Evolutionary conservation across 768 basidiomycete species (phyloP), one percentile per base, ranked within the genome.

Genomic region (Galerina sulciceps): DNA sequence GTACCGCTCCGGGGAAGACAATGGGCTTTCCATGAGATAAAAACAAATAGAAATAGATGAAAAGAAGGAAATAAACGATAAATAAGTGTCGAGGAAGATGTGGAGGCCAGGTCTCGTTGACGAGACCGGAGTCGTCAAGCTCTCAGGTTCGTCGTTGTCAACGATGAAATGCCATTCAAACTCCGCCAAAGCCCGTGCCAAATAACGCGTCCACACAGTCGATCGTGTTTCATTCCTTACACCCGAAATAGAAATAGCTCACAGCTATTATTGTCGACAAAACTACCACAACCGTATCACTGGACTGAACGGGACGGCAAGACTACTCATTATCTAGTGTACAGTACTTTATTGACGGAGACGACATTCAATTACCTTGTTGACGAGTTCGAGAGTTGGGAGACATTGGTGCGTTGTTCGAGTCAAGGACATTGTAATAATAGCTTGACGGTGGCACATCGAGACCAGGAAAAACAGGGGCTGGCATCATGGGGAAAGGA

Each of bases 131-230:
- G 23, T 15, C 54, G 47, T 36, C 37, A 6, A 49, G 37, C 46
- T 42, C 41, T 49, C 43, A 56, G 37, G 50, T 23, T 36, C 42
- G 40, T 36, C 14, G 54, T 61, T 46, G 52, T 47, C 53, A 59
- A 63, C 58, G 50, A 35, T 37, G 37, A 36, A 52, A 22, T 22
- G 26, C 8, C 18, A 23, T 64, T 65, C 43, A 52, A 59, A 65
- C 64, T 64, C 68, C 64, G 68, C 59, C 42, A 62, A 46, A 43
- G 54, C 52, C 47, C 34, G 34, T 31, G 53, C 26, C 64, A 64
- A 68, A 65, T 57, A 68, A 65, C 68, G 64, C 68, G 67, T 65
- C 64, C 53, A 60, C 46, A 54, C 44, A 41, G 42, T 23, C 46
- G 46, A 51, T 49, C 48, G 51, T 58, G 55, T 17, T 26, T 59